Base-by-base conservation (phyloP, 2,329 filamentous ascomycete genomes). In the Purpureocillium takamizusanense region DNA sequence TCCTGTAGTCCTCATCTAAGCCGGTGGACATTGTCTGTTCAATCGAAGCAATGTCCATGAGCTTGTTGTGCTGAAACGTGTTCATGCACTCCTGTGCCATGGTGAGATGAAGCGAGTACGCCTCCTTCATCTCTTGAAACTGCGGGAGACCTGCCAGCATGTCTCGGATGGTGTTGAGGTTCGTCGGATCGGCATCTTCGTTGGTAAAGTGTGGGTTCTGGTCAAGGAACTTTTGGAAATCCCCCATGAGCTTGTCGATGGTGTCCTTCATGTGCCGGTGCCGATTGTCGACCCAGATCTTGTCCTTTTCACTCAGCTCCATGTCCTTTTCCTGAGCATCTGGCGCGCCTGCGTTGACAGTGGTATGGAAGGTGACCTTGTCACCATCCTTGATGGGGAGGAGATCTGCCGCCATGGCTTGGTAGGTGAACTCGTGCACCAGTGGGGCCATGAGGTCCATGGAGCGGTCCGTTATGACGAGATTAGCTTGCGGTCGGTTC, bases 41-140 rank as follows among this genome's bases (percentile, higher is more conserved):
- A 6, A 89, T 75, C 0, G 84, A 83, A 11, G 88, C 88, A 41
- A 97, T 71, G 53, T 98, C 92, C 7, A 84, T 74, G 7, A 98
- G 70, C 55, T 94, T 95, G 56, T 82, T 77, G 37, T 78, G 69
- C 56, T 94, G 81, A 52, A 98, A 98, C 29, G 85, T 77, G 50
- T 87, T 87, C 89, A 97, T 97, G 57, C 88, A 94, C 57, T 95
- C 88, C 57, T 95, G 85, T 2, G 92, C 92, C 90, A 98, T 97
- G 49, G 81, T 90, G 31, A 98, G 70, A 61, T 98, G 92, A 38
- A 98, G 67, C 0, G 89, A 92, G 60, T 97, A 98, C 2, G 86
- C 82, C 55, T 94, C 87, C 60, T 97, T 95, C 71, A 92, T 86
- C 60, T 94, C 84, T 53, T 94, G 86, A 54, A 95, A 98, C 54